phyloP scores from a whole-genome alignment of 495 filamentous ascomycete species.

The Cudoniella acicularis region DNA sequence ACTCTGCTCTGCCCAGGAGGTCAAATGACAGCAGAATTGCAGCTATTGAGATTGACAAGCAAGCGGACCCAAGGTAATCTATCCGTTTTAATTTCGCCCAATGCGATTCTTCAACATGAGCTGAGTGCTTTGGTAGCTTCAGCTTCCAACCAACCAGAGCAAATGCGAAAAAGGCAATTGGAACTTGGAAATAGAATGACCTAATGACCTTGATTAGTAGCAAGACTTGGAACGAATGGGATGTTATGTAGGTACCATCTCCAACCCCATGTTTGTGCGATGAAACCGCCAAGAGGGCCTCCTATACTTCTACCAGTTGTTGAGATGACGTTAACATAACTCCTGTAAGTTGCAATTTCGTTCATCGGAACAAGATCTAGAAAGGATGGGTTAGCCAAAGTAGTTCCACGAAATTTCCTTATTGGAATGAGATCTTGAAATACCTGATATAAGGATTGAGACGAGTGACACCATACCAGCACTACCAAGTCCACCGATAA shows the following conservation, averaged over 20 bases:
- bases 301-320: slow-evolving; percentile 62
- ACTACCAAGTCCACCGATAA: slow-evolving; percentile 55
- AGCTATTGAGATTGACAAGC: not conserved
- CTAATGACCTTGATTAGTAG: not conserved
- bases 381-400: too few relatives aligned
- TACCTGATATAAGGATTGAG: slow-evolving; percentile 47
- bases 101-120: not conserved
- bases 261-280: slow-evolving; percentile 66
- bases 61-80: not conserved
- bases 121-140: not conserved
- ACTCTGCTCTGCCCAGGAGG: not conserved
- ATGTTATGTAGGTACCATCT: slow-evolving; percentile 42
- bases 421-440: slow-evolving; percentile 14
- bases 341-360: slow-evolving; percentile 64
- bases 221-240: slow-evolving; percentile 8
- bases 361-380: slow-evolving; percentile 63
- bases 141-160: not conserved
- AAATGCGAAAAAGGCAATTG: not conserved
- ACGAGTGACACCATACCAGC: slow-evolving; percentile 55
- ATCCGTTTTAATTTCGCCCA: not conserved
- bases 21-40: not conserved
- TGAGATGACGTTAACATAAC: slow-evolving; percentile 61
- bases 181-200: not conserved
- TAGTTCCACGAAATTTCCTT: too few relatives aligned
- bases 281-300: slow-evolving; percentile 59